These are phyloP conservation scores for Candida easanensis DNA, from an alignment of 805 yeast species.

Conservation along the genomic window DNA sequence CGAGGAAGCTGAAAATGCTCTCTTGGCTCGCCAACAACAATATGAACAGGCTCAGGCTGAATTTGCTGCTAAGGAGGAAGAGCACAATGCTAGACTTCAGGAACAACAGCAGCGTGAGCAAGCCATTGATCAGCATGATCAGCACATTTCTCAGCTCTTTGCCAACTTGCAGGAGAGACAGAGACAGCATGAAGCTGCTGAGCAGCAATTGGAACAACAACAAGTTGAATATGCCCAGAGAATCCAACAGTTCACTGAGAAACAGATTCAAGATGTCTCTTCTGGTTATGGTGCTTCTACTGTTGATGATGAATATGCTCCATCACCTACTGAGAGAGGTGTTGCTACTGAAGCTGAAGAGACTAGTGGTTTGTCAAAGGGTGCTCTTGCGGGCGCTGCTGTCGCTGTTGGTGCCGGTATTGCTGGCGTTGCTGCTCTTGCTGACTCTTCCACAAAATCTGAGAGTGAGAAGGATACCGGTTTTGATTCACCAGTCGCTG, in stretches of 20 bases:
- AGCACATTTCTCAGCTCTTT: conserved; percentile 33
- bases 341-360: conserved; percentile 2
- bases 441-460: conserved; percentile 26
- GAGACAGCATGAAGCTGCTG: conserved; percentile 36
- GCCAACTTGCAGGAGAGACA: conserved; percentile 35
- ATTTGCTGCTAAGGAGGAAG: conserved; percentile 24
- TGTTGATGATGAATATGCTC: conserved; percentile 15
- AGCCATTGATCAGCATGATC: conserved; percentile 35
- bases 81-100: conserved; percentile 31
- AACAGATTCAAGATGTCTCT: conserved; percentile 35
- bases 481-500: conserved; percentile 23
- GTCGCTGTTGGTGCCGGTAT: conserved; percentile 32
- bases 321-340: conserved; percentile 1
- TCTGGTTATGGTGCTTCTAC: conserved; percentile 10
- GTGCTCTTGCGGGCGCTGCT: conserved; percentile 23
- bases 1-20: conserved; percentile 36
- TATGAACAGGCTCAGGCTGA: conserved; percentile 18
- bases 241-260: conserved; percentile 37
- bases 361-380: conserved; percentile 23
- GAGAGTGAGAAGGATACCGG: conserved; percentile 32
- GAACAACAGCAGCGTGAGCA: conserved; percentile 36
- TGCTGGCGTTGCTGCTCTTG: conserved; percentile 23
- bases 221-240: conserved; percentile 37
- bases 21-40: conserved; percentile 30
- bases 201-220: conserved; percentile 37